Conservation (phyloP, 768 basidiomycete genomes). For the Leccinum incarnatum region DNA sequence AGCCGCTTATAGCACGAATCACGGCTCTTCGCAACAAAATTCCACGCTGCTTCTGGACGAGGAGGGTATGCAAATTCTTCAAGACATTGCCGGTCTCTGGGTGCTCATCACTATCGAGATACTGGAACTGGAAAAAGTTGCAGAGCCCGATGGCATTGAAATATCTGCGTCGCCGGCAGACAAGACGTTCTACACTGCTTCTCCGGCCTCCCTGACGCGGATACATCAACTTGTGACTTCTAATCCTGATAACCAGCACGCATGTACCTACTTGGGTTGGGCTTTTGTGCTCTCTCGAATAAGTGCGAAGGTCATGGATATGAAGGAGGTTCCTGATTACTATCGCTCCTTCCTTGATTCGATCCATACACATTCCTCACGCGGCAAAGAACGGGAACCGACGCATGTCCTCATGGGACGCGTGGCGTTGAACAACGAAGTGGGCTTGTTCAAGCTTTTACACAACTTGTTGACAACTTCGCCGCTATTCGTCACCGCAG, state of each 20-base stretch:
- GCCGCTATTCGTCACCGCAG: constrained; percentile 71
- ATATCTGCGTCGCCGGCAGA: constrained; percentile 49
- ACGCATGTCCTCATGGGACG: constrained; percentile 56
- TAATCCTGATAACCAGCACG: constrained; percentile 60
- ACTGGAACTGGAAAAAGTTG: constrained; percentile 71
- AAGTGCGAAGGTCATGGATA: constrained; percentile 41
- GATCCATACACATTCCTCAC: constrained; percentile 41
- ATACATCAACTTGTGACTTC: constrained; percentile 67
- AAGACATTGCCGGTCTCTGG: constrained; percentile 74
- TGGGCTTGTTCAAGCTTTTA: constrained; percentile 58
- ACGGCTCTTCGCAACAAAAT: constrained; percentile 65
- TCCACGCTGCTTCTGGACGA: constrained; percentile 69
- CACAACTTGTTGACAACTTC: constrained; percentile 60
- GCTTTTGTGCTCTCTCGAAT: constrained; percentile 74
- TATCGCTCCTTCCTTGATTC: constrained; percentile 57
- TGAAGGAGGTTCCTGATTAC: constrained; percentile 50
- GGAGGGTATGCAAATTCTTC: constrained; percentile 60
- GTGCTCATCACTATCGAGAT: constrained; percentile 77
- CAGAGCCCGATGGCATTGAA: constrained; percentile 50
- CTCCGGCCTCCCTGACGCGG: constrained; percentile 57
- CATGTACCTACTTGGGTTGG: constrained; percentile 79
- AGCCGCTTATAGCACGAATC: constrained; percentile 58
- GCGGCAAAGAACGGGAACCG: constrained; percentile 57
- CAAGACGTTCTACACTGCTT: constrained; percentile 54
- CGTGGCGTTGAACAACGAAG: constrained; percentile 54